Evolutionary conservation across 129 eudicot species (phyloP).

Genomic region (Flaveria robusta): DNA sequence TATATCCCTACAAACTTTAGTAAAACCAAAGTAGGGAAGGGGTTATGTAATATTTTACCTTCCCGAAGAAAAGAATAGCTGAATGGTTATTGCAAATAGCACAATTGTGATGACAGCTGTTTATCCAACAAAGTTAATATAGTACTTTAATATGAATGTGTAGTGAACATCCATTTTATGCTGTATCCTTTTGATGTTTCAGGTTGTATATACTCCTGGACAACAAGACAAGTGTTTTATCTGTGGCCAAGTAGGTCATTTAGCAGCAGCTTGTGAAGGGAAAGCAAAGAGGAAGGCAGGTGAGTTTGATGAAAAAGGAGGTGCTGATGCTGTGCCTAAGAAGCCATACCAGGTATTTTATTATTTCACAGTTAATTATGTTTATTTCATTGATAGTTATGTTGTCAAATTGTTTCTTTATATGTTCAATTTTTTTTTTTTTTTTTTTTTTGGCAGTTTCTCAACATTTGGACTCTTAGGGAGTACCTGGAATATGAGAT

Average conservation of each 20-base stretch:
- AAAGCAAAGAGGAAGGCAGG: conserved; percentile 49
- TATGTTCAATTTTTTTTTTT: conserved; percentile 18
- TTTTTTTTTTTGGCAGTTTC: conserved; percentile 86
- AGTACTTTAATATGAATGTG: conserved; percentile 14
- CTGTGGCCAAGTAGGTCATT: conserved; percentile 96
- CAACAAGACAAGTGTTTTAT: conserved; percentile 93
- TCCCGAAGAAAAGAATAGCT: not conserved
- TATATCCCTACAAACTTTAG: conserved; percentile 28
- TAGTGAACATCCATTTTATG: conserved; percentile 15
- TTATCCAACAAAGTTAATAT: not conserved
- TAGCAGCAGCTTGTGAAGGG: conserved; percentile 63
- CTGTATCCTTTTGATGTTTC: conserved; percentile 6
- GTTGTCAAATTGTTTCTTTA: not conserved
- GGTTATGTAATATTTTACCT: conserved; percentile 2
- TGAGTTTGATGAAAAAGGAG: conserved; percentile 46
- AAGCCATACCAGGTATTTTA: conserved; percentile 42
- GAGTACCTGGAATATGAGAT: conserved; percentile 89
- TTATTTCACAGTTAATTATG: not conserved
- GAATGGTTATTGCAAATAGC: conserved; percentile 11
- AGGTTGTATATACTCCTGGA: conserved; percentile 96
- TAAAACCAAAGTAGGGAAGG: conserved; percentile 5
- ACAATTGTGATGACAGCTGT: not conserved
- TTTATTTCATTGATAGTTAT: not conserved
- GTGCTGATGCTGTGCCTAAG: conserved; percentile 38
- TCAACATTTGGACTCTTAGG: conserved; percentile 90